A percentile compares a stretch with the other conserved stretches of the same genome.
These are phyloP conservation scores for Xerocomus amazonicus DNA, from an alignment of 1,284 basidiomycete genomes.

Conservation along the genomic window DNA sequence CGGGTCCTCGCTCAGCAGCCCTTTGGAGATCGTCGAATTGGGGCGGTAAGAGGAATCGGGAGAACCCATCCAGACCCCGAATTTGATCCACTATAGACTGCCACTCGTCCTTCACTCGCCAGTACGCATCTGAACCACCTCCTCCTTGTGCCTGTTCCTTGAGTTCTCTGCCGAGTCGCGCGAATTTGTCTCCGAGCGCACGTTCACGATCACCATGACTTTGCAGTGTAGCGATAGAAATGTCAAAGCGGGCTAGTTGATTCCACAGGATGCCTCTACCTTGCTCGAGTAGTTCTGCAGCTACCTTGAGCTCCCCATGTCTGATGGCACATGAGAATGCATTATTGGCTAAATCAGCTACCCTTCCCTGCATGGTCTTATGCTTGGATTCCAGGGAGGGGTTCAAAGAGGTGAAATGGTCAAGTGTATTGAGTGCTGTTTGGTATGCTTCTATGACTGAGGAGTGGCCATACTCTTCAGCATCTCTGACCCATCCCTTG, in stretches of 20 bases:
- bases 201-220: not conserved
- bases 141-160: not conserved
- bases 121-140: not conserved
- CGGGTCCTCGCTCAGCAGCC: not conserved
- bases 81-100: not conserved
- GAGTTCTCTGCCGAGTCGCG: not conserved
- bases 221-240: not conserved
- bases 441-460: not conserved
- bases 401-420: not conserved
- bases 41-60: not conserved
- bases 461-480: not conserved
- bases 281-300: not conserved
- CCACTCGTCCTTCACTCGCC: not conserved
- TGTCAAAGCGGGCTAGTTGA: not conserved
- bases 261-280: not conserved
- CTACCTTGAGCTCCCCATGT: not conserved
- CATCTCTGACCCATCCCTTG: not conserved
- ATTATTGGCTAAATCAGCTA: not conserved
- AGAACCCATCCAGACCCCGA: not conserved
- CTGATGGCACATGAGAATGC: not conserved
- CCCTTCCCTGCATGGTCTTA: not conserved
- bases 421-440: not conserved
- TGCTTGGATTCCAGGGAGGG: not conserved
- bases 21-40: not conserved
- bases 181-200: not conserved